phyloP scores from a whole-genome alignment of 805 yeast genomes.

The Grigorovia jiainica region DNA sequence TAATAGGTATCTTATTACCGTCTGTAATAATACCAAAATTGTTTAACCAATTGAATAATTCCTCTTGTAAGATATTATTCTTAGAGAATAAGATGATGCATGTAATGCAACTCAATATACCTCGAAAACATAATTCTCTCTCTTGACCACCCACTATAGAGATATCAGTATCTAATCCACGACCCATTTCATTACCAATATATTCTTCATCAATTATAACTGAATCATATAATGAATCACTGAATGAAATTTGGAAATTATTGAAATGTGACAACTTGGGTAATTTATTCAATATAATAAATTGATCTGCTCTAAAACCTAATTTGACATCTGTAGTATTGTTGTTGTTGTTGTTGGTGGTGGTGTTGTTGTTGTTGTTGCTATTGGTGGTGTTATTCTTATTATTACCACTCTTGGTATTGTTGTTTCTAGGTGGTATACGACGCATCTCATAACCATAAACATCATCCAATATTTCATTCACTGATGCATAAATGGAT shows the following conservation, averaged over 20 bases:
- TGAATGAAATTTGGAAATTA: constrained; percentile 12
- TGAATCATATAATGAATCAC: constrained; percentile 8
- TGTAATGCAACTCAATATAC: constrained; percentile 15
- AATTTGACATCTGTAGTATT: not conserved
- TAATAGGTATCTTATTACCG: constrained; percentile 20
- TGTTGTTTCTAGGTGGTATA: constrained; percentile 9
- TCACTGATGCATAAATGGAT: constrained; percentile 9
- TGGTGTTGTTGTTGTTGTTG: too few species aligned
- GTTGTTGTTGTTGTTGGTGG: too few species aligned
- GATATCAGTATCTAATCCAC: constrained; percentile 7
- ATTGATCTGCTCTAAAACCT: constrained; percentile 13
- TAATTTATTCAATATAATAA: constrained; percentile 17
- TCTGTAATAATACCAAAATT: constrained; percentile 23
- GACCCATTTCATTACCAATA: constrained; percentile 13
- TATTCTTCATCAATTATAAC: constrained; percentile 13
- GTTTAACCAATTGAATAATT: constrained; percentile 11
- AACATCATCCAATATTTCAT: constrained; percentile 16
- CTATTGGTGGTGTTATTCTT: not conserved
- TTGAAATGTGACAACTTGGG: constrained; percentile 8
- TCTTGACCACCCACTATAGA: constrained; percentile 13
- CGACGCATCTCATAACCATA: constrained; percentile 22
- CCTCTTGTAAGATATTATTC: constrained; percentile 22
- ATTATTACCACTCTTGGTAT: not conserved
- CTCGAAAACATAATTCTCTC: constrained; percentile 16
- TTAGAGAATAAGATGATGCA: constrained; percentile 20